These are phyloP conservation scores for Pseudogymnoascus pannorum DNA, from an alignment of 2,329 filamentous ascomycete genomes.

Conservation along the genomic window DNA sequence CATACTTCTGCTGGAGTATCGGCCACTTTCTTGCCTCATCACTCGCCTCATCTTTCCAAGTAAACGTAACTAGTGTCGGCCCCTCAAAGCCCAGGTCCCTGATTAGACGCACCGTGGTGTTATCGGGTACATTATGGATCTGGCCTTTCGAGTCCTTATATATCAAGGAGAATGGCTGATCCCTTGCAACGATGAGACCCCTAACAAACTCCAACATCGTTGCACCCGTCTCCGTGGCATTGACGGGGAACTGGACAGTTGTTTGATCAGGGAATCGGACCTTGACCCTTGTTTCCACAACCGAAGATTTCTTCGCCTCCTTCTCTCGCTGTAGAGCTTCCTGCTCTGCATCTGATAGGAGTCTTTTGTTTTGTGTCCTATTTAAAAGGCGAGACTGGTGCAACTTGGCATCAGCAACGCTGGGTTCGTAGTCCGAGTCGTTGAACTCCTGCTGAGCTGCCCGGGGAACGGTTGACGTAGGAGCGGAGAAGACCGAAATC, in stretches of 20 bases:
- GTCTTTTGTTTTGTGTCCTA: slow-evolving; percentile 57
- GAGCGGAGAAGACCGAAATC: slow-evolving; percentile 70
- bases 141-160: slow-evolving; percentile 22
- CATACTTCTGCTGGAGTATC: slow-evolving; percentile 37
- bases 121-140: slow-evolving; percentile 33
- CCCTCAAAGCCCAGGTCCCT: slow-evolving; percentile 62
- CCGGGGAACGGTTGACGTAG: slow-evolving; percentile 63
- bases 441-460: slow-evolving; percentile 62
- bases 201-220: slow-evolving; percentile 70
- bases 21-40: slow-evolving; percentile 43
- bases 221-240: slow-evolving; percentile 58
- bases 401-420: slow-evolving; percentile 65
- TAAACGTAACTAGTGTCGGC: slow-evolving; percentile 66
- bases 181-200: slow-evolving; percentile 56
- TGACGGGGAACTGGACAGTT: slow-evolving; percentile 65
- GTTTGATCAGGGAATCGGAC: slow-evolving; percentile 85
- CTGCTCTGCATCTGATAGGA: slow-evolving; percentile 71
- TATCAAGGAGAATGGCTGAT: slow-evolving; percentile 65
- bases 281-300: slow-evolving; percentile 65
- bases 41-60: slow-evolving; percentile 63
- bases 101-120: slow-evolving; percentile 54
- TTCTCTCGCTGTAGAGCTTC: slow-evolving; percentile 61
- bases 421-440: slow-evolving; percentile 70
- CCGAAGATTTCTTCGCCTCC: slow-evolving; percentile 55
- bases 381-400: slow-evolving; percentile 62